Percentiles rank a stretch among this genome's conserved stretches.
These are phyloP conservation scores for Quercus phellos DNA, from an alignment of 331 rosid species.

Conservation along the genomic window DNA sequence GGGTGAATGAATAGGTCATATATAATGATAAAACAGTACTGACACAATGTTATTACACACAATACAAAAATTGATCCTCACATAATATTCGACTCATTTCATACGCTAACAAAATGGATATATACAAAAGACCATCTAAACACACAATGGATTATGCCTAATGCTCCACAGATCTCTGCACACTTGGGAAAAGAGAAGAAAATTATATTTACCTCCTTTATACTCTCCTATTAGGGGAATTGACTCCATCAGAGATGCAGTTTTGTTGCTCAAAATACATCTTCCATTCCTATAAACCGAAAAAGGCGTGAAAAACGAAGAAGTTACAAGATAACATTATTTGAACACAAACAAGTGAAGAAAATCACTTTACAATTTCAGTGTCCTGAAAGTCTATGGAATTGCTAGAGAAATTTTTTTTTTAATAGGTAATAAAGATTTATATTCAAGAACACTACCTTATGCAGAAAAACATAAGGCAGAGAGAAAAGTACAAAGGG, in stretches of 20 bases:
- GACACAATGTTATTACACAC: not conserved
- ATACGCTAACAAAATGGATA: not conserved
- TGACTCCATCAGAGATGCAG: slow-evolving; percentile 54
- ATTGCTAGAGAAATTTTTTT: not conserved
- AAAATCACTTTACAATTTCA: not conserved
- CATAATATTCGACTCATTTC: not conserved
- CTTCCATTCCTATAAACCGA: slow-evolving; percentile 61
- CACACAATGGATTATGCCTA: not conserved
- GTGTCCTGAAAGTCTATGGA: not conserved
- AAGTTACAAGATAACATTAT: not conserved
- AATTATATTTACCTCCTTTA: slow-evolving; percentile 55
- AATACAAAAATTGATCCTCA: not conserved
- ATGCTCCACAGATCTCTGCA: not conserved
- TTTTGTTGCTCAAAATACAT: slow-evolving; percentile 47
- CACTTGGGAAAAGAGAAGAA: slow-evolving; percentile 1
- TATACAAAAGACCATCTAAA: slow-evolving; percentile 1
- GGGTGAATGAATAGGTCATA: no score
- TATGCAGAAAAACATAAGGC: no score
- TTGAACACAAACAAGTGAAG: not conserved
- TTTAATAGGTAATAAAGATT: no score
- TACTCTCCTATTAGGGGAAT: slow-evolving; percentile 73
- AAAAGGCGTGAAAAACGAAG: not conserved
- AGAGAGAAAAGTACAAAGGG: no score
- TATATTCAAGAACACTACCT: no score
- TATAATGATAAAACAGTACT: not conserved